Percentiles rank a stretch among this genome's conserved stretches.
phyloP scores from a whole-genome alignment of 1,284 basidiomycete species.

The Apiotrichum gamsii region DNA sequence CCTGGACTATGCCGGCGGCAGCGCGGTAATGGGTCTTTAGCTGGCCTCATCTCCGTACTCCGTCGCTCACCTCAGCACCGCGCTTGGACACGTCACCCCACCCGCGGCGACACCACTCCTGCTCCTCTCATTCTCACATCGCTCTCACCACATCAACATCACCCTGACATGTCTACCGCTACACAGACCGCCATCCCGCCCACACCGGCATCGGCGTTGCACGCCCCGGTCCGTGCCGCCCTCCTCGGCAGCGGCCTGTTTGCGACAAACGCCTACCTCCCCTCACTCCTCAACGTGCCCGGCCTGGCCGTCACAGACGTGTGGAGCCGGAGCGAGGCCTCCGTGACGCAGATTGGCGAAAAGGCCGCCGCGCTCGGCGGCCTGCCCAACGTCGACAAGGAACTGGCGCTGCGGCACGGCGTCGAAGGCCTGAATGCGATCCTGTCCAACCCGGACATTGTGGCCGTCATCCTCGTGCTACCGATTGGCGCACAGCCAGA shows the following conservation, averaged over 20 bases:
- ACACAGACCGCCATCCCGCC: too few species aligned
- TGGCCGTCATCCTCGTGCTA: conserved; percentile 65
- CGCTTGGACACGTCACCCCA: too few species aligned
- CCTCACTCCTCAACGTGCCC: conserved; percentile 57
- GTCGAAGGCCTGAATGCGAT: conserved; percentile 59
- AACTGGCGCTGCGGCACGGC: conserved; percentile 42
- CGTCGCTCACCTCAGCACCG: too few species aligned
- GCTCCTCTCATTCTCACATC: too few species aligned
- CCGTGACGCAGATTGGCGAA: conserved; percentile 53
- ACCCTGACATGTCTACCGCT: too few species aligned
- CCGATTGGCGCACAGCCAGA: conserved; percentile 69
- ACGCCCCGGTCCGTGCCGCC: conserved; percentile 21
- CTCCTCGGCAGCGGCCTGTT: conserved; percentile 43
- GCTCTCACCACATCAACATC: too few species aligned
- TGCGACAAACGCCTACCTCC: conserved; percentile 57
- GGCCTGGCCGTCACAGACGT: conserved; percentile 57
- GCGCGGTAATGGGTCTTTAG: too few species aligned
- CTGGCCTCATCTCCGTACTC: too few species aligned
- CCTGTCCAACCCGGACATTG: conserved; percentile 60
- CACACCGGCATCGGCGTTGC: too few species aligned
- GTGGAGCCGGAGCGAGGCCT: conserved; percentile 69
- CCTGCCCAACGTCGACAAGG: conserved; percentile 32
- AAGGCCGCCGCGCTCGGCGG: conserved; percentile 28
- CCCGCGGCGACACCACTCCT: too few species aligned
- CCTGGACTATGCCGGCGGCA: too few species aligned